Percentiles rank a stretch among this genome's conserved stretches.
These are phyloP conservation scores for Nowakowskiella sp. DNA, from an alignment of 192 early-diverging fungal genomes.

Conservation along the genomic window DNA sequence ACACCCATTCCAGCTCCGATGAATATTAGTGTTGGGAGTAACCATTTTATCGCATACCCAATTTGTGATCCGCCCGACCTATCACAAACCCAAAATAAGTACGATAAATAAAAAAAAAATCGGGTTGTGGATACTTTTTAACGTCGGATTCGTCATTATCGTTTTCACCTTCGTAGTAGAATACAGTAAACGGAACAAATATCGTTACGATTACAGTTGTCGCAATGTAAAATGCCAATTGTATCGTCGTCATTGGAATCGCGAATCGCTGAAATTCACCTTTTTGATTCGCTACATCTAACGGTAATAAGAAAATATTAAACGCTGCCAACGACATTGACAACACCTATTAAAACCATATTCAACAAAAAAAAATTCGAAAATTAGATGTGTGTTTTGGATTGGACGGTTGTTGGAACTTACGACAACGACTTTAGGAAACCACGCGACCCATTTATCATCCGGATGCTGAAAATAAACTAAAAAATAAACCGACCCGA, in stretches of 20 bases:
- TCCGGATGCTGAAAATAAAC: slow-evolving; percentile 60
- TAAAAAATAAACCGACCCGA: slow-evolving; percentile 50
- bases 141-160: slow-evolving; percentile 38
- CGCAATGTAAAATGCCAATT: slow-evolving; percentile 39
- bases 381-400: background rate
- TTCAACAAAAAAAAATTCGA: background rate
- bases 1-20: slow-evolving; percentile 28
- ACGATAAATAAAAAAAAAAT: background rate
- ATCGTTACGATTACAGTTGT: slow-evolving; percentile 39
- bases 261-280: slow-evolving; percentile 24
- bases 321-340: slow-evolving; percentile 37
- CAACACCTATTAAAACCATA: slow-evolving; percentile 41
- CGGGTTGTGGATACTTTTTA: slow-evolving; percentile 18
- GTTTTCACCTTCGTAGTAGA: slow-evolving; percentile 55
- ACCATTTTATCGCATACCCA: slow-evolving; percentile 48
- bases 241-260: slow-evolving; percentile 46
- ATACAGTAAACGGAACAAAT: slow-evolving; percentile 50
- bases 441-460: slow-evolving; percentile 61
- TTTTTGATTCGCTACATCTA: slow-evolving; percentile 56
- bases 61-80: slow-evolving; percentile 26
- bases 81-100: background rate
- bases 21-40: slow-evolving; percentile 42
- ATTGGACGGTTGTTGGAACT: no score
- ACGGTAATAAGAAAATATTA: slow-evolving; percentile 52
- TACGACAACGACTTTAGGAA: slow-evolving; percentile 57